Conservation (phyloP, 192 early-diverging fungal species). For the Podila minutissima region DNA sequence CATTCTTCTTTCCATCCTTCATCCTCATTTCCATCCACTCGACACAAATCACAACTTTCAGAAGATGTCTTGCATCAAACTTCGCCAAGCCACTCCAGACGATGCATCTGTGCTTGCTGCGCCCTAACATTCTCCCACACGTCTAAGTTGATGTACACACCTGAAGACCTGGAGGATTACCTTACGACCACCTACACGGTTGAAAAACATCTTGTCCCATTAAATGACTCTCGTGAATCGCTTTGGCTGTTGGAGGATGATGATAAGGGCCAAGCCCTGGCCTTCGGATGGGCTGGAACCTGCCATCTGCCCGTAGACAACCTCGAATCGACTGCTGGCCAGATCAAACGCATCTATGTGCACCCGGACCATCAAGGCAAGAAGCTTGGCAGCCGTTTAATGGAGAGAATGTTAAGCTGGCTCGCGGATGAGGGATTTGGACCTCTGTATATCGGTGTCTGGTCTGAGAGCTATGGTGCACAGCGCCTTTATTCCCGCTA, state of each 20-base stretch:
- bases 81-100: conserved; percentile 25
- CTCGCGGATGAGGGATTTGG: conserved; percentile 12
- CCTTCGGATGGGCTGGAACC: conserved; percentile 32
- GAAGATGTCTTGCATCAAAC: conserved; percentile 17
- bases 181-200: conserved; percentile 24
- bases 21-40: conserved; percentile 8
- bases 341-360: conserved; percentile 34
- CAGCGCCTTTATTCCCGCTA: conserved; percentile 30
- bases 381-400: conserved; percentile 16
- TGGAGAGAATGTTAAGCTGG: conserved; percentile 33
- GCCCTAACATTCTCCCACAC: conserved; percentile 36
- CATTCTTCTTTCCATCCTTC: too few relatives aligned
- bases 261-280: conserved; percentile 18
- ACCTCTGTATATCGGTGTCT: conserved; percentile 39
- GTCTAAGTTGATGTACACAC: conserved; percentile 17
- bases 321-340: conserved; percentile 30
- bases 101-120: conserved; percentile 28
- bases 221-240: conserved; percentile 24
- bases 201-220: conserved; percentile 22
- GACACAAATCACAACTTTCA: neutral
- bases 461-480: conserved; percentile 39
- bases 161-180: conserved; percentile 23
- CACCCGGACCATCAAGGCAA: conserved; percentile 43
- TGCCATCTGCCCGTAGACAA: conserved; percentile 28
- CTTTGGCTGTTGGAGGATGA: conserved; percentile 45